phyloP scores from a whole-genome alignment of 2,329 filamentous ascomycete genomes.

The Geosmithia putterillii region DNA sequence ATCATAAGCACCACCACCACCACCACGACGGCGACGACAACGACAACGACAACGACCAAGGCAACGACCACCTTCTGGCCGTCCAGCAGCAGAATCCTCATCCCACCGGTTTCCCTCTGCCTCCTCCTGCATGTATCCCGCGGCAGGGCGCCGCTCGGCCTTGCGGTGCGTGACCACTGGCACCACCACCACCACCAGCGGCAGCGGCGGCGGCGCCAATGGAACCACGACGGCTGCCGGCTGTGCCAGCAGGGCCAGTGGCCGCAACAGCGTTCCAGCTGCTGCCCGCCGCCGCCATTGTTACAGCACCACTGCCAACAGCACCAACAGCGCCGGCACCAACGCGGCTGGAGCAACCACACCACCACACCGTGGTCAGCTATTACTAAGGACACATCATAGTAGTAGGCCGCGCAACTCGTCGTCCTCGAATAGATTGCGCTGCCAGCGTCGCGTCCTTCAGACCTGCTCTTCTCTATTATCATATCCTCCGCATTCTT shows the following conservation, averaged over 20 bases:
- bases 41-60: too few species aligned
- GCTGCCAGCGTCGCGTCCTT: slow-evolving; percentile 2
- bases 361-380: not conserved
- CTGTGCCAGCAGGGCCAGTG: not conserved
- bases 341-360: not conserved
- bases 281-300: not conserved
- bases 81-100: too few species aligned
- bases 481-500: not conserved
- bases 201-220: slow-evolving; percentile 21
- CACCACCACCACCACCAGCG: slow-evolving; percentile 43
- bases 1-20: too few species aligned
- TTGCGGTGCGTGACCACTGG: slow-evolving; percentile 23
- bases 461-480: slow-evolving; percentile 3
- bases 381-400: not conserved
- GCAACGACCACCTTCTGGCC: not conserved
- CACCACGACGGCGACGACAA: too few species aligned
- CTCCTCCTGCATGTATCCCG: slow-evolving; percentile 4
- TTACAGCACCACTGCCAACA: not conserved
- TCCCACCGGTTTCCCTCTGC: not conserved
- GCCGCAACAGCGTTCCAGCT: not conserved
- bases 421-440: not conserved
- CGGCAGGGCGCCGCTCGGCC: slow-evolving; percentile 5
- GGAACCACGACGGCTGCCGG: not conserved
- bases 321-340: not conserved
- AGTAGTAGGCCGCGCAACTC: not conserved